These are phyloP conservation scores for Quercus aquifolioides DNA, from an alignment of 306 rosid species.

Conservation along the genomic window DNA sequence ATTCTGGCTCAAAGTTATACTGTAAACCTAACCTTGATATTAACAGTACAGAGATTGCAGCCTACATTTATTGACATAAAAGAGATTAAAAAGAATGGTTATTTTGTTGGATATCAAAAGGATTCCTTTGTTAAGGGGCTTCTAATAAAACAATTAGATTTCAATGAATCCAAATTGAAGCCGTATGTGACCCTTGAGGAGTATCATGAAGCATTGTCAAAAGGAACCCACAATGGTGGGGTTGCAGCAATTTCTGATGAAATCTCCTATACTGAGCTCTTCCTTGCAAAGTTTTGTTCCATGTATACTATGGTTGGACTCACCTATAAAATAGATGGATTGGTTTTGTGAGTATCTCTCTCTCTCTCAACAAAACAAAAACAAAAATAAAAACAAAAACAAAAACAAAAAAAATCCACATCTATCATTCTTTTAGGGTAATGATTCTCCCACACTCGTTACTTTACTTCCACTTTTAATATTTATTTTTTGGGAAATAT, in stretches of 20 bases:
- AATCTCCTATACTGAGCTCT: constrained; percentile 27
- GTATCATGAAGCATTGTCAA: constrained; percentile 21
- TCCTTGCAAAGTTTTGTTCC: constrained; percentile 27
- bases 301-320: constrained; percentile 39
- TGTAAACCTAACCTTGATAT: constrained; percentile 37
- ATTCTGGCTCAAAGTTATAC: not conserved
- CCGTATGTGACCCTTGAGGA: constrained; percentile 13
- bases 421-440: too few species aligned
- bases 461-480: too few species aligned
- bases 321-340: constrained; percentile 36
- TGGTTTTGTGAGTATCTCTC: constrained; percentile 36
- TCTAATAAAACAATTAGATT: constrained; percentile 12
- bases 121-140: constrained; percentile 21
- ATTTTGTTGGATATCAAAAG: constrained; percentile 21
- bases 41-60: constrained; percentile 25
- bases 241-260: constrained; percentile 46
- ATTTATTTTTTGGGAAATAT: too few species aligned
- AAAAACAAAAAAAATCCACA: too few species aligned
- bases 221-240: constrained; percentile 39
- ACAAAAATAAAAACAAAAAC: too few species aligned
- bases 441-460: too few species aligned
- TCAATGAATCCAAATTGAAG: constrained; percentile 20
- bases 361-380: not conserved
- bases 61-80: constrained; percentile 24
- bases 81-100: constrained; percentile 21